Evolutionary conservation across 208 protist genomes (phyloP), one percentile per base, ranked within the genome.

Genomic region (Wallacemonas collosoma): DNA sequence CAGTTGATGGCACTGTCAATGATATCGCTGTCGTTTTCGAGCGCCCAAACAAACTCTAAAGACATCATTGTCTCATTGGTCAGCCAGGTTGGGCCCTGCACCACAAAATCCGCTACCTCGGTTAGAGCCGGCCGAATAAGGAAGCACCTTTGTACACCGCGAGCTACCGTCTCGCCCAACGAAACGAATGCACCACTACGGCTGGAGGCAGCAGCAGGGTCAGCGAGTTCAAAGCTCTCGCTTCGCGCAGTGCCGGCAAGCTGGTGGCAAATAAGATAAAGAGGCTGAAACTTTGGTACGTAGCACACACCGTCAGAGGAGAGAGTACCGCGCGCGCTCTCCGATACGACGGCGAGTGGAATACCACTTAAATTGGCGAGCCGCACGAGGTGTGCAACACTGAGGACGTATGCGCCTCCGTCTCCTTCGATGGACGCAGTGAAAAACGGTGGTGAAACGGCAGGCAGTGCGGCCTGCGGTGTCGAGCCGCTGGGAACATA

Each of bases 171-270:
- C 12, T 44, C 35, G 44, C 75, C 80, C 8, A 60, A 51, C 35
- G 64, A 75, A 14, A 91, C 62, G 48, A 82, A 86, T 15, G 60
- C 60, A 3, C 82, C 80, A 38, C 71, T 82, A 70, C 82, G 85
- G 36, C 67, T 67, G 36, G 73, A 81, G 63, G 73, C 63, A 45
- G 80, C 64, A 41, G 76, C 71, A 38, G 87, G 65, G 41, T 76
- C 73, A 11, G 67, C 80, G 61, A 86, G 75, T 9, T 87, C 55
- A 3, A 77, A 56, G 44, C 39, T 2, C 65, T 17, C 40, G 35
- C 60, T 40, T 8, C 50, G 39, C 17, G 57, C 67, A 11, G 26
- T 61, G 15, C 38, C 48, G 36, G 53, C 53, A 6, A 7, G 26
- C 14, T 36, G 6, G 0, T 8, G 53, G 2, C 17, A 44, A 74